These are phyloP conservation scores for Pleurozium schreberi DNA, from an alignment of 225 moss, liverwort and hornwort species.

Conservation along the genomic window DNA sequence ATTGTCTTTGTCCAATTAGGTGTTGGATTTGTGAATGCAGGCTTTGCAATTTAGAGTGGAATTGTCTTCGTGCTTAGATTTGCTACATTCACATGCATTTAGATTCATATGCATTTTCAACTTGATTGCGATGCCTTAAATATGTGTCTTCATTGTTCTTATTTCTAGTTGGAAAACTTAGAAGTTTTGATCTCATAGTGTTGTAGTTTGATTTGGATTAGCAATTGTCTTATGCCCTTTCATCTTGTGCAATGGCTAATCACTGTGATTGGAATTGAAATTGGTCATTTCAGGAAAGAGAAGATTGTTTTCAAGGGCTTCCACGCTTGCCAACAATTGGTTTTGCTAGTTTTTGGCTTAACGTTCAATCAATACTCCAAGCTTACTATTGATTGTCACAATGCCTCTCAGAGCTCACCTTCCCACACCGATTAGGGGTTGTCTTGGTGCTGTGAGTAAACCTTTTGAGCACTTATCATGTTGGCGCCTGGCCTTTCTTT, in stretches of 20 bases:
- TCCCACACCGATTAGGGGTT: constrained; percentile 36
- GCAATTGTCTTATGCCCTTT: neutral
- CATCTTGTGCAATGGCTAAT: constrained; percentile 21
- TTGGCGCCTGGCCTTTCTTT: neutral
- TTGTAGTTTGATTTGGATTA: neutral
- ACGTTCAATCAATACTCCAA: constrained; percentile 3
- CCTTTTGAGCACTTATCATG: neutral
- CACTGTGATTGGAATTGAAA: constrained; percentile 23
- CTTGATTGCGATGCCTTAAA: neutral
- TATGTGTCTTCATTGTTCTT: neutral
- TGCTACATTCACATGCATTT: neutral
- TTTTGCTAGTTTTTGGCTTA: constrained; percentile 2
- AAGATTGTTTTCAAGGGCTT: constrained; percentile 15
- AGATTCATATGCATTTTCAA: neutral
- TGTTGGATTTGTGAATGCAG: neutral
- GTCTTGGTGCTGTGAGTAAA: constrained; percentile 55
- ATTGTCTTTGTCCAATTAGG: neutral
- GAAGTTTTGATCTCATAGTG: neutral
- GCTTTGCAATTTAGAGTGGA: neutral
- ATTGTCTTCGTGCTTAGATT: neutral
- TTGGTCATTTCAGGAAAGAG: constrained; percentile 27
- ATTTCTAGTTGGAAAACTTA: neutral
- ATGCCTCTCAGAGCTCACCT: constrained; percentile 51
- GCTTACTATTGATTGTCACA: neutral
- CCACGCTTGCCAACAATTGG: neutral